These are phyloP conservation scores for Mytilinidion resinicola DNA, from an alignment of 495 filamentous ascomycete genomes.

Conservation along the genomic window DNA sequence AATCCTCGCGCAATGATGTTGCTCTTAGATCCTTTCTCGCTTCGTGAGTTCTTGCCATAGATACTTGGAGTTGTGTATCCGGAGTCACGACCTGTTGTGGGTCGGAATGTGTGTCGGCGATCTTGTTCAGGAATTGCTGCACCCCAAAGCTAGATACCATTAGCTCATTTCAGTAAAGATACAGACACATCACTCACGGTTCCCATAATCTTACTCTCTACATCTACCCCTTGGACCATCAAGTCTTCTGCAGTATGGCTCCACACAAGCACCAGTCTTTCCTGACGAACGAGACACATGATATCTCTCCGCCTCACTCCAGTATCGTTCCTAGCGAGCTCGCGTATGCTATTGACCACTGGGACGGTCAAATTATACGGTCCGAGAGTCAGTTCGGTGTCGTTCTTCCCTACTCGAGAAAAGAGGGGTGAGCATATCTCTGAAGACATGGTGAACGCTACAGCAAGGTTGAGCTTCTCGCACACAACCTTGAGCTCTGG, in stretches of 20 bases:
- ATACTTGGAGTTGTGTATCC: background rate
- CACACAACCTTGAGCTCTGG: background rate
- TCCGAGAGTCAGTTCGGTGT: background rate
- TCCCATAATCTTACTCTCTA: background rate
- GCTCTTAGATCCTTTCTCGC: background rate
- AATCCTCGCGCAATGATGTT: background rate
- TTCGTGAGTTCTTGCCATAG: background rate
- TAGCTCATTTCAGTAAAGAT: background rate
- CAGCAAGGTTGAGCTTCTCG: background rate
- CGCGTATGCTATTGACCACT: background rate
- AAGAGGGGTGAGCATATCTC: background rate
- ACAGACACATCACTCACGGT: background rate
- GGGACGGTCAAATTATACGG: background rate
- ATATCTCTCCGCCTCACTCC: background rate
- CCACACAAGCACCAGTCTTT: background rate
- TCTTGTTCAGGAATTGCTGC: background rate
- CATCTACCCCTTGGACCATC: background rate
- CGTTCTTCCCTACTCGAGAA: background rate
- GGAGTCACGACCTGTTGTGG: background rate
- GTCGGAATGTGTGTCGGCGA: background rate
- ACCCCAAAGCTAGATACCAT: background rate
- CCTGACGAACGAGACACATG: background rate
- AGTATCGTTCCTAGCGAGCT: background rate
- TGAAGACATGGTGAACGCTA: background rate
- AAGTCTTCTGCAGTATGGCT: background rate